Evolutionary conservation across 805 yeast genomes (phyloP), one percentile per base, ranked within the genome.

Genomic region (Lipomyces yamanashiensis): DNA sequence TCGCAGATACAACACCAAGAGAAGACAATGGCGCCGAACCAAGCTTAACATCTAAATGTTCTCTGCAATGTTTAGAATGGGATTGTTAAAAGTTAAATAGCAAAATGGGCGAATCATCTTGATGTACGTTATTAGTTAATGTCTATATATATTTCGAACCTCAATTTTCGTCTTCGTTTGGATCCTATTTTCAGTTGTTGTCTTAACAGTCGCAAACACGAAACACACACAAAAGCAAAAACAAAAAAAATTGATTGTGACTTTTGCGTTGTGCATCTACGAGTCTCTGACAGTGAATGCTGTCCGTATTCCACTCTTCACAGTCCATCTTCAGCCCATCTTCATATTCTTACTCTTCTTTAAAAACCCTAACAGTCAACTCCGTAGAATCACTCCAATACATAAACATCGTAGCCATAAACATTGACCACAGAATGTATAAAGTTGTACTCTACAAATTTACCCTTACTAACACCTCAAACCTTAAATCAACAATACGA

Each of bases 11-110:
- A 93, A 93, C 85, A 96, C 97, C 81, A 95, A 95, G 92, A 92
- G 98, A 90, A 89, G 98, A 88, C 96, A 95, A 95, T 93, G 99
- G 99, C 93, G 97, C 90, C 90, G 98, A 89, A 93, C 98, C 79
- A 93, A 93, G 96, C 87, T 93, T 84, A 86, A 87, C 87, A 82
- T 93, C 87, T 93, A 92, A 90, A 17, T 48, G 43, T 21, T 19
- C n/a, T 43, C 28, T 12, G 12, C 12, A 9, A 21, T 33, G 10
- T 53, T 49, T 15, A 19, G 23, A 17, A 19, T 23, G 34, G 50
- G 33, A 23, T 45, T 45, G 34, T 45, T 12, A 45, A 19, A 21
- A 28, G 28, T 28, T 28, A 28, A 28, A 8, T 17, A n/a, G 47
- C 17, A 13, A 43, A 21, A 45, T 6, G 12, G 10, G 50, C 34